phyloP scores from a whole-genome alignment of 2,329 filamentous ascomycete species.

The Dothistroma pini region DNA sequence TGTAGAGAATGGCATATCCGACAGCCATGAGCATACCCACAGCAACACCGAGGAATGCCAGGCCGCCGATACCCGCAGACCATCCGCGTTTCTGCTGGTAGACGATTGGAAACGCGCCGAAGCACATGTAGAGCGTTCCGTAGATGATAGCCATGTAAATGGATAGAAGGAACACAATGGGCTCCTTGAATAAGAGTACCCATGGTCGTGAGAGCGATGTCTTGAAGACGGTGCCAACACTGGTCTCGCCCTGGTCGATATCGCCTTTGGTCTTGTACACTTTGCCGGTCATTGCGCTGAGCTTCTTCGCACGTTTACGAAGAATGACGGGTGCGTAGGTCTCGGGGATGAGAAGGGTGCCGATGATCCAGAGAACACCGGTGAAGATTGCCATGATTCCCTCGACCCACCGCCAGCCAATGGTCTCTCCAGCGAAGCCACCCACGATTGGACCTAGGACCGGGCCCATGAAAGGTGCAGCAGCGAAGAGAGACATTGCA shows the following conservation, averaged over 20 bases:
- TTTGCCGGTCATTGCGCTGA: slow-evolving; percentile 53
- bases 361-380: slow-evolving; percentile 56
- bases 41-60: slow-evolving; percentile 65
- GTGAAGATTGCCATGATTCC: slow-evolving; percentile 62
- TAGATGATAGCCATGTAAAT: slow-evolving; percentile 49
- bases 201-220: slow-evolving; percentile 61
- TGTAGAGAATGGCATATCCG: slow-evolving; percentile 50
- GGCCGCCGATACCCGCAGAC: slow-evolving; percentile 56
- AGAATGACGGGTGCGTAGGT: slow-evolving; percentile 60
- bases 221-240: slow-evolving; percentile 44
- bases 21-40: slow-evolving; percentile 63
- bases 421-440: slow-evolving; percentile 60
- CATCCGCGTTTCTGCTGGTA: slow-evolving; percentile 59
- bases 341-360: slow-evolving; percentile 53
- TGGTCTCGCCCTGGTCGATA: slow-evolving; percentile 37
- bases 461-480: slow-evolving; percentile 65
- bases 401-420: slow-evolving; percentile 67
- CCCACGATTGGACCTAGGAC: slow-evolving; percentile 61
- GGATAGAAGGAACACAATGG: slow-evolving; percentile 47
- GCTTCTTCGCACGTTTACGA: slow-evolving; percentile 48
- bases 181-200: slow-evolving; percentile 55
- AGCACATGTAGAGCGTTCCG: slow-evolving; percentile 46
- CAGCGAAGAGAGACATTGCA: slow-evolving; percentile 62
- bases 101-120: slow-evolving; percentile 53
- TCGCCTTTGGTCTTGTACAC: slow-evolving; percentile 51